A percentile compares a stretch with the other conserved stretches of the same genome.
phyloP scores from a whole-genome alignment of 2,329 filamentous ascomycete genomes.

The Aspergillus novoparasiticus region DNA sequence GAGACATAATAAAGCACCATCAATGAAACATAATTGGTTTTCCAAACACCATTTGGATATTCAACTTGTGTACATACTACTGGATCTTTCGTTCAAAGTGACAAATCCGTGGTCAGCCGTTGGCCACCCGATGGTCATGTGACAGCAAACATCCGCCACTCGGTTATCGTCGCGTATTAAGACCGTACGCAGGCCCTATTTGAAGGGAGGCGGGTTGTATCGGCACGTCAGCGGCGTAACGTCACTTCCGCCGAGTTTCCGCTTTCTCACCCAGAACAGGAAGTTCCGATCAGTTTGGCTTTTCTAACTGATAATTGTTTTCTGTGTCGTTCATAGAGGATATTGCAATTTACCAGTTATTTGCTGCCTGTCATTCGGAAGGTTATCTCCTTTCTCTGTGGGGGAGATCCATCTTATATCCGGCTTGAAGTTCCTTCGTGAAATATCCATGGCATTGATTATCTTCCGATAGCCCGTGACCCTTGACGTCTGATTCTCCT shows the following conservation, averaged over 20 bases:
- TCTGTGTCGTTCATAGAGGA: constrained; percentile 5
- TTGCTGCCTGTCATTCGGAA: not conserved
- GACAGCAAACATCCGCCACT: constrained; percentile 15
- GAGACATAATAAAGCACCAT: not conserved
- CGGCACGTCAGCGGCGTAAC: constrained; percentile 35
- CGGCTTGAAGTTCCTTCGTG: not conserved
- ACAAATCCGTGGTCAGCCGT: constrained; percentile 12
- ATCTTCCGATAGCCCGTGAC: constrained; percentile 34
- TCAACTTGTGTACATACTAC: not conserved
- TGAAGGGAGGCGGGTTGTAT: constrained; percentile 29
- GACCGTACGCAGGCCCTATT: constrained; percentile 18
- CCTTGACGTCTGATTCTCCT: constrained; percentile 17
- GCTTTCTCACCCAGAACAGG: constrained; percentile 16
- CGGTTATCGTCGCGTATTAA: constrained; percentile 23
- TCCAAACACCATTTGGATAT: not conserved
- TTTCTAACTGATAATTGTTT: constrained; percentile 10
- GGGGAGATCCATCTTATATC: constrained; percentile 6
- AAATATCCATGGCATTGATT: constrained; percentile 25
- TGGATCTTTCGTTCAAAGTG: not conserved
- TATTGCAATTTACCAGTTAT: not conserved
- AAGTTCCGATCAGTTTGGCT: constrained; percentile 16
- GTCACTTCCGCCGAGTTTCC: constrained; percentile 15
- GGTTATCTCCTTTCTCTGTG: not conserved
- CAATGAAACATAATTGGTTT: not conserved
- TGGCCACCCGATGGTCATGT: constrained; percentile 11